These are phyloP conservation scores for Uncinocarpus reesii DNA, from an alignment of 2,329 filamentous ascomycete species.

Conservation along the genomic window DNA sequence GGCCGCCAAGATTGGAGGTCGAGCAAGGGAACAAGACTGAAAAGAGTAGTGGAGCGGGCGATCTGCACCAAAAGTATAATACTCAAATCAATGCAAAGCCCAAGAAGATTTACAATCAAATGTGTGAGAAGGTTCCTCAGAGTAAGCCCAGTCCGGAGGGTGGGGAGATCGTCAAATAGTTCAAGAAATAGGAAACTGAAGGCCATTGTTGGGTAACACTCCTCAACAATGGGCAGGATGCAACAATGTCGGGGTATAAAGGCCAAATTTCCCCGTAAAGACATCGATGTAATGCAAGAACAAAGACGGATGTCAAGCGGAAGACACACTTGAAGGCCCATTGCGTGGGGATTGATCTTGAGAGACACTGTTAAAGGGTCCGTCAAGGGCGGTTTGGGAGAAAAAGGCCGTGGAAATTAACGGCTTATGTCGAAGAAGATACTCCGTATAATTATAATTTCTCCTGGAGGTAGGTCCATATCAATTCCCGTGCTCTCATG, in stretches of 20 bases:
- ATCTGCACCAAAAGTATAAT: neutral
- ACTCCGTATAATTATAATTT: too few relatives aligned
- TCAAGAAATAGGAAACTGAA: conserved; percentile 30
- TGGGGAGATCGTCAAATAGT: conserved; percentile 24
- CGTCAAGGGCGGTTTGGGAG: neutral
- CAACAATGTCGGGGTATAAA: conserved; percentile 6
- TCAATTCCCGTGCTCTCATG: too few relatives aligned
- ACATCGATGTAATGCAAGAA: neutral
- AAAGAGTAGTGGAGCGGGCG: too few relatives aligned
- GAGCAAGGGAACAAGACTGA: too few relatives aligned
- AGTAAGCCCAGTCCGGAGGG: conserved; percentile 4
- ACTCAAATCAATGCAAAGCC: conserved; percentile 1
- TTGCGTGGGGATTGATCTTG: neutral
- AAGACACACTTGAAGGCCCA: neutral
- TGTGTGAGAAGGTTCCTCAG: neutral
- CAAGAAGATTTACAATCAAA: neutral
- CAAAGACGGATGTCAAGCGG: neutral
- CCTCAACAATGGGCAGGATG: conserved; percentile 23
- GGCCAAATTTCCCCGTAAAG: conserved; percentile 3
- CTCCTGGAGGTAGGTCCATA: too few relatives aligned
- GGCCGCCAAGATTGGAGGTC: neutral
- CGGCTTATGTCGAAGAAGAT: too few relatives aligned
- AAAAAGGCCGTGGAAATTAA: neutral
- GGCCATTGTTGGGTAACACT: conserved; percentile 23
- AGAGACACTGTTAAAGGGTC: neutral